Evolutionary conservation across 768 basidiomycete species (phyloP).

Genomic region (Lactifluus hygrophoroides): DNA sequence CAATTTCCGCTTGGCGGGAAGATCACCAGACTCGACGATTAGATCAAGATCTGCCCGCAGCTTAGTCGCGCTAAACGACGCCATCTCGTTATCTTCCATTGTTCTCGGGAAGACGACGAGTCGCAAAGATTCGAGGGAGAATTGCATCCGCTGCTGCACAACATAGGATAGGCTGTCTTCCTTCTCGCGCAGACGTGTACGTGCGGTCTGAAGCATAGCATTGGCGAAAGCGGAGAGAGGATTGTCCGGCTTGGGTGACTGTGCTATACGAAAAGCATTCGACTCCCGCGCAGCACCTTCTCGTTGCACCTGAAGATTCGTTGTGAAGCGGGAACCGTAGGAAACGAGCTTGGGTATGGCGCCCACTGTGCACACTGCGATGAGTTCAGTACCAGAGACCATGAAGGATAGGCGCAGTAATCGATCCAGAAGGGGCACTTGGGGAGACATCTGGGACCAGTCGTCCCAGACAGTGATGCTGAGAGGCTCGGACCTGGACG

Average conservation of each 20-base stretch:
- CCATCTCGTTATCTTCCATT: slow-evolving; percentile 70
- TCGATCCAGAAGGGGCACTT: slow-evolving; percentile 35
- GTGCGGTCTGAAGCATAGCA: slow-evolving; percentile 71
- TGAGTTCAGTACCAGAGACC: slow-evolving; percentile 59
- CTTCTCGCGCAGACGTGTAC: slow-evolving; percentile 59
- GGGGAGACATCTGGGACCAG: slow-evolving; percentile 51
- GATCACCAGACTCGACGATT: slow-evolving; percentile 40
- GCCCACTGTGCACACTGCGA: slow-evolving; percentile 58
- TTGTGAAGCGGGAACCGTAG: slow-evolving; percentile 65
- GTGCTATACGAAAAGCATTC: slow-evolving; percentile 62
- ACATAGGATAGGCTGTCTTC: slow-evolving; percentile 50
- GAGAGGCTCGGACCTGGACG: slow-evolving; percentile 64
- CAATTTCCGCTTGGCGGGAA: slow-evolving; percentile 53
- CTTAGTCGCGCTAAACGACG: slow-evolving; percentile 59
- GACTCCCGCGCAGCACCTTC: slow-evolving; percentile 76
- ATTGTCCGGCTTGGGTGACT: slow-evolving; percentile 67
- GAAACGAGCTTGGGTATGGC: slow-evolving; percentile 72
- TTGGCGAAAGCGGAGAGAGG: slow-evolving; percentile 80
- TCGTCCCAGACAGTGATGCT: slow-evolving; percentile 71
- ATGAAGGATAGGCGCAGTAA: slow-evolving; percentile 68
- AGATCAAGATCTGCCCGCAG: slow-evolving; percentile 67
- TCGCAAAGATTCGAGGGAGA: slow-evolving; percentile 54
- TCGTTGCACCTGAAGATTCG: slow-evolving; percentile 62
- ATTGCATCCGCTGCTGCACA: slow-evolving; percentile 66
- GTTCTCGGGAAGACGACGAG: slow-evolving; percentile 72